Base-by-base conservation (phyloP, 371 early-diverging fungal species). In the Dichotomocladium elegans region DNA sequence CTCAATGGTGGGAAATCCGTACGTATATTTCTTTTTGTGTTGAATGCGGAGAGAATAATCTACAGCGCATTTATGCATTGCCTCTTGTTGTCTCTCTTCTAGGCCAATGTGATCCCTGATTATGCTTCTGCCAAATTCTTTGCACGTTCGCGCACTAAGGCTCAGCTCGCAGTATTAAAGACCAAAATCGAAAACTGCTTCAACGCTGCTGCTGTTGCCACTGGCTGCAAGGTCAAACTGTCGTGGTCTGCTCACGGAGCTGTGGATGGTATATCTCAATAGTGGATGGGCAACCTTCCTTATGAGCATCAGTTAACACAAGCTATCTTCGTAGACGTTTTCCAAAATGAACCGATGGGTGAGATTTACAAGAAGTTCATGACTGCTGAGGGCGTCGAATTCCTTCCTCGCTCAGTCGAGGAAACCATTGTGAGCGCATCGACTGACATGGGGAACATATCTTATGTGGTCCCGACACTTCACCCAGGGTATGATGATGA, bases 401-500 rank as follows among this genome's bases (percentile, higher is more conserved):
- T 70, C 43, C 8, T 44, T 4, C 41, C 78, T 10, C 69, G 72
- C 3, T 40, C 53, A 1, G 62, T 60, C 8, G 79, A 82, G 53
- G 63, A 77, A 35, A 53, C 58, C 4, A 25, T 47, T 25, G 64
- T 64, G 1, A 51, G 51, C 27, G 89, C 81, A 3, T 77, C 79
- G 14, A 88, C 87, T 4, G 93, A 92, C 57, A 85, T 89, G 79
- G 92, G 91, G 28, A 89, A 89, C 47, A 57, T 83, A 11, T 77
- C 74, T 6, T 60, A 74, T 29, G 73, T 60, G 7, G 44, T 79
- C 7, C 74, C 74, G 1, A 60, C 63, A 1, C 53, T 63, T 48
- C 78, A 77, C 45, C 78, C 78, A 19, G 8, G 19, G 58, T 57
- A 51, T n/a, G n/a, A n/a, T n/a, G n/a, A n/a, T n/a, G n/a, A n/a